phyloP scores from a whole-genome alignment of 2,329 filamentous ascomycete genomes.

The Orbilia quercus region DNA sequence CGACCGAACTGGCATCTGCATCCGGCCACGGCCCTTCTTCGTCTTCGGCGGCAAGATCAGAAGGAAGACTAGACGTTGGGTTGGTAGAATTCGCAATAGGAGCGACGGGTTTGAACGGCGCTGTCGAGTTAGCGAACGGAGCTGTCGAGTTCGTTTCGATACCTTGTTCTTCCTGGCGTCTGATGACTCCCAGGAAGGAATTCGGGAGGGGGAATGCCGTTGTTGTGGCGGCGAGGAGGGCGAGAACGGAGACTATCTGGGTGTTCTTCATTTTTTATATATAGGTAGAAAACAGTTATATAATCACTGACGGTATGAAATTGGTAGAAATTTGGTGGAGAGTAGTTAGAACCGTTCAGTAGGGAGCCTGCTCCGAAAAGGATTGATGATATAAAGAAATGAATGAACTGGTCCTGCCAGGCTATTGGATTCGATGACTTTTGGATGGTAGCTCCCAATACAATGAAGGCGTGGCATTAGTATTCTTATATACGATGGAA shows the following conservation, averaged over 20 bases:
- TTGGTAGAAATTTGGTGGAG: too few relatives aligned
- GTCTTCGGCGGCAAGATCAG: too few relatives aligned
- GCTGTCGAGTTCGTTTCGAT: background rate
- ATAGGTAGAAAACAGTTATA: too few relatives aligned
- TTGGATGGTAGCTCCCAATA: too few relatives aligned
- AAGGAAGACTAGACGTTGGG: background rate
- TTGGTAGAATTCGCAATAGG: background rate
- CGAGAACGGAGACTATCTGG: slow-evolving; percentile 1
- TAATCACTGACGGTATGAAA: too few relatives aligned
- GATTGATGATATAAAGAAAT: background rate
- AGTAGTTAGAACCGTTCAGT: background rate
- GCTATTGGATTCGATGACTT: background rate
- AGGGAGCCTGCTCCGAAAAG: slow-evolving; percentile 1
- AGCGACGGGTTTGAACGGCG: background rate
- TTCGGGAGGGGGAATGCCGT: background rate
- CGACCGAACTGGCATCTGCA: too few relatives aligned
- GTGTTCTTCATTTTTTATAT: slow-evolving; percentile 8
- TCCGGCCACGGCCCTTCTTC: too few relatives aligned
- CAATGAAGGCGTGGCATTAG: too few relatives aligned
- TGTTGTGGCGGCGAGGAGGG: background rate
- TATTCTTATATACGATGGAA: too few relatives aligned
- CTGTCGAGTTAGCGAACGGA: background rate
- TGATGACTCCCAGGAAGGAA: background rate
- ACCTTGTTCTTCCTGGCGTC: background rate
- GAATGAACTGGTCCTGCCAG: slow-evolving; percentile 2